Percentiles rank a stretch among this genome's conserved stretches.
Evolutionary conservation across 2,329 filamentous ascomycete species (phyloP).

Genomic region (Talaromyces sp.): DNA sequence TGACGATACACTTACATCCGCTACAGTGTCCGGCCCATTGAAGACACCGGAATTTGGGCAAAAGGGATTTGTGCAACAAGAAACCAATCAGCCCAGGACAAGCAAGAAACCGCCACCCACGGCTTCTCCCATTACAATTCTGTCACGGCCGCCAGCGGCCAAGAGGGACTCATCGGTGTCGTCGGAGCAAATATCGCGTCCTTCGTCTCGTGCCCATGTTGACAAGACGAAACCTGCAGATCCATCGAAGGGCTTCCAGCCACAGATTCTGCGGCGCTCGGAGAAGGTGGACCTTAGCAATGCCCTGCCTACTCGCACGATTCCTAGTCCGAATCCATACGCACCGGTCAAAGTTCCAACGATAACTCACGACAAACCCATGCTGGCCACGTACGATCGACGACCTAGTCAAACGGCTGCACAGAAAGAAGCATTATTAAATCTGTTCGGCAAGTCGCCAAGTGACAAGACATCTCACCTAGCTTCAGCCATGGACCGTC

Average conservation of each 20-base stretch:
- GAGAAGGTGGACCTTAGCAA: constrained; percentile 30
- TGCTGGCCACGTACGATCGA: constrained; percentile 25
- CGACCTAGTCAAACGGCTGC: constrained; percentile 37
- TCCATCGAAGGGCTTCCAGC: constrained; percentile 44
- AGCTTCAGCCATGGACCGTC: constrained; percentile 16
- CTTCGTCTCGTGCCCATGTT: constrained; percentile 12
- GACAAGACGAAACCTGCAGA: constrained; percentile 20
- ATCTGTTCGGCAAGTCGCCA: constrained; percentile 54
- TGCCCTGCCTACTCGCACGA: constrained; percentile 22
- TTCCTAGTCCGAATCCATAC: constrained; percentile 14
- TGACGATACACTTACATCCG: constrained; percentile 24
- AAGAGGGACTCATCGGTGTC: constrained; percentile 21
- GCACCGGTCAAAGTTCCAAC: constrained; percentile 9
- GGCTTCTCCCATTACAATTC: constrained; percentile 32
- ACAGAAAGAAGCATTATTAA: constrained; percentile 49
- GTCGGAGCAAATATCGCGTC: constrained; percentile 10
- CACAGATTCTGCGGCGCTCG: constrained; percentile 49
- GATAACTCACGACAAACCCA: constrained; percentile 14
- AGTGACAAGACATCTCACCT: constrained; percentile 18
- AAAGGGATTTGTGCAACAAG: constrained; percentile 22
- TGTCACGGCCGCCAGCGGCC: constrained; percentile 27
- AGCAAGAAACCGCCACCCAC: constrained; percentile 17
- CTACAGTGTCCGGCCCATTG: constrained; percentile 35
- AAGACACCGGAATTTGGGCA: constrained; percentile 35
- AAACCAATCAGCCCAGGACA: constrained; percentile 17